Base-by-base conservation (phyloP, 257 asterid genomes). In the Primulina huaijiensis region DNA sequence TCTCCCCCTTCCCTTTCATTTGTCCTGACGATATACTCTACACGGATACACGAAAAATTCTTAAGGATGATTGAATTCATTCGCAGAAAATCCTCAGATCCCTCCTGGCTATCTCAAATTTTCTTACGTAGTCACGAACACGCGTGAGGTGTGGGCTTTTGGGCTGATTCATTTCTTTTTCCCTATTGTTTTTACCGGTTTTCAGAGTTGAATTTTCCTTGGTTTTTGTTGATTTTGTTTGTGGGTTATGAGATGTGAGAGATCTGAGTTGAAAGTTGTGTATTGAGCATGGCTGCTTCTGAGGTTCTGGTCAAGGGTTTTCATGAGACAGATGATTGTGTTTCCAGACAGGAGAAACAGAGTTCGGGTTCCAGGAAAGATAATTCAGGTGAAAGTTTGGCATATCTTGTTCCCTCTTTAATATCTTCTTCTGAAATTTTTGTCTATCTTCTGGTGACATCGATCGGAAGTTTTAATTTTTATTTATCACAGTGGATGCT, bases 281-380 rank as follows among this genome's bases (percentile, higher is more conserved):
- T 68, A 12, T 37, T 63, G 38, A 72, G 76, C 75, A 82, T 90
- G 97, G 60, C 80, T 58, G 63, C 86, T 14, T 67, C 94, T 16
- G 96, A 89, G 77, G 83, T 79, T 12, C 82, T 85, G 84, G 81
- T 84, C 80, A 82, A 78, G 82, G 95, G 89, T 5, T 88, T 63
- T 75, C 71, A 64, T 56, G 90, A 82, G 72, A 68, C 77, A 37
- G 74, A 73, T 64, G 86, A 72, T 60, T 62, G 25, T 65, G 62
- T 59, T 68, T 65, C 78, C 60, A 70, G 69, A 16, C 70, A 76
- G 73, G 82, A 75, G 3, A 76, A 62, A 27, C 72, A 65, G n/a
- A 75, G 17, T 72, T 72, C 95, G 60, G 88, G 67, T 63, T 64
- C 74, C 76, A 92, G 86, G 31, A 77, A 33, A 80, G 84, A 90